Percentiles rank a stretch among this genome's conserved stretches.
Conservation (phyloP, 257 asterid species). For the Paulownia fortunei region DNA sequence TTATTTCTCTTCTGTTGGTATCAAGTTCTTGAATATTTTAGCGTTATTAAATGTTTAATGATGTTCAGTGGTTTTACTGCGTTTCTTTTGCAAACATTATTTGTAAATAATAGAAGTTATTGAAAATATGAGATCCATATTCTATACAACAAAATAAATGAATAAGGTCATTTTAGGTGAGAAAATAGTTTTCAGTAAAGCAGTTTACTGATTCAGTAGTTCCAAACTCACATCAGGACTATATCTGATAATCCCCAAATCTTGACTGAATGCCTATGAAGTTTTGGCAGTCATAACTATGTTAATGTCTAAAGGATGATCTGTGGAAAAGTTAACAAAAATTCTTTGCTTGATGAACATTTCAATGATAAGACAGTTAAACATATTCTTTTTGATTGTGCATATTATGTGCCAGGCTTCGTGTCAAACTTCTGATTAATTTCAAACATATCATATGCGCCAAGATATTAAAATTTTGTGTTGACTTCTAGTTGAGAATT, state of each 20-base stretch:
- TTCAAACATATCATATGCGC: not conserved
- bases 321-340: not conserved
- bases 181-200: not conserved
- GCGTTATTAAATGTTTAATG: not conserved
- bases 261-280: not conserved
- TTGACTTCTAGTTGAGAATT: not conserved
- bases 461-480: not conserved
- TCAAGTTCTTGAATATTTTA: not conserved
- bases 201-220: not conserved
- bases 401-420: slow-evolving; percentile 9
- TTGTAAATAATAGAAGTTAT: not conserved
- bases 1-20: not conserved
- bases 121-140: not conserved
- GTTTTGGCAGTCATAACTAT: slow-evolving; percentile 16
- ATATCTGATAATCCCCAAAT: not conserved
- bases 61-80: not conserved
- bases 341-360: not conserved
- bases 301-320: not conserved
- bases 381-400: not conserved
- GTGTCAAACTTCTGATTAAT: not conserved
- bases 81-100: not conserved
- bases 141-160: not conserved
- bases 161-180: not conserved
- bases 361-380: not conserved
- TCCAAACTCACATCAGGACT: not conserved